Conservation (phyloP, 495 filamentous ascomycete species). For the Hapsidospora chrysogenum region DNA sequence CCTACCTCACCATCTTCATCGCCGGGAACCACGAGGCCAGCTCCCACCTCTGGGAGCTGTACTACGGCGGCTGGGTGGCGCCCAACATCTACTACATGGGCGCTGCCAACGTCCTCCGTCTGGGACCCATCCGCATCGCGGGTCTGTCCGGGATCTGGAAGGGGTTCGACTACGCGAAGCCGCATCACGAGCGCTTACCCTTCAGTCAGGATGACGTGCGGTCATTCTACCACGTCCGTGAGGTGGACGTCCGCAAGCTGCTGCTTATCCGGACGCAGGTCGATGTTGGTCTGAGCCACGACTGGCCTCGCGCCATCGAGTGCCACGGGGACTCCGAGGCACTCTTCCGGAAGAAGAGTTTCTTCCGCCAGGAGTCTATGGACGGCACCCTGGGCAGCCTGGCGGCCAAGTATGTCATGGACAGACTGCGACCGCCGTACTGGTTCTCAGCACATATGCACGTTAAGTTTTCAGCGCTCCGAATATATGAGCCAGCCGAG, state of each 20-base stretch:
- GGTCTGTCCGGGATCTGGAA: slow-evolving; percentile 91
- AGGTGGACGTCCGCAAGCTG: slow-evolving; percentile 82
- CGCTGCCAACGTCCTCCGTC: slow-evolving; percentile 69
- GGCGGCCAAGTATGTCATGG: slow-evolving; percentile 62
- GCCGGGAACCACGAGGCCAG: slow-evolving; percentile 91
- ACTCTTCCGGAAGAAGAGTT: slow-evolving; percentile 53
- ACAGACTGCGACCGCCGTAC: slow-evolving; percentile 61
- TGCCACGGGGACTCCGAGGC: slow-evolving; percentile 43
- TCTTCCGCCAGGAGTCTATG: slow-evolving; percentile 56
- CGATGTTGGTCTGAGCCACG: slow-evolving; percentile 82
- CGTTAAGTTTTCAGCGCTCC: slow-evolving; percentile 60
- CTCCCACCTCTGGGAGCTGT: slow-evolving; percentile 74
- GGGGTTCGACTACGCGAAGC: slow-evolving; percentile 59
- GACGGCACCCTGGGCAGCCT: slow-evolving; percentile 57
- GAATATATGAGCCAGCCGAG: slow-evolving; percentile 35
- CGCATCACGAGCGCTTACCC: slow-evolving; percentile 75
- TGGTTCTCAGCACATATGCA: slow-evolving; percentile 96
- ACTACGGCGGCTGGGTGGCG: slow-evolving; percentile 93
- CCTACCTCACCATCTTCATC: slow-evolving; percentile 80
- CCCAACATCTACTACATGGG: slow-evolving; percentile 95
- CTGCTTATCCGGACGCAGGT: slow-evolving; percentile 69
- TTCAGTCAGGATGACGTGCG: slow-evolving; percentile 57
- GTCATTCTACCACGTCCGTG: slow-evolving; percentile 73
- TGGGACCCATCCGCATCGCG: slow-evolving; percentile 75
- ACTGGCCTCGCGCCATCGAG: slow-evolving; percentile 81